Conservation (phyloP, 345 rosid species). For the Citrus medica region DNA sequence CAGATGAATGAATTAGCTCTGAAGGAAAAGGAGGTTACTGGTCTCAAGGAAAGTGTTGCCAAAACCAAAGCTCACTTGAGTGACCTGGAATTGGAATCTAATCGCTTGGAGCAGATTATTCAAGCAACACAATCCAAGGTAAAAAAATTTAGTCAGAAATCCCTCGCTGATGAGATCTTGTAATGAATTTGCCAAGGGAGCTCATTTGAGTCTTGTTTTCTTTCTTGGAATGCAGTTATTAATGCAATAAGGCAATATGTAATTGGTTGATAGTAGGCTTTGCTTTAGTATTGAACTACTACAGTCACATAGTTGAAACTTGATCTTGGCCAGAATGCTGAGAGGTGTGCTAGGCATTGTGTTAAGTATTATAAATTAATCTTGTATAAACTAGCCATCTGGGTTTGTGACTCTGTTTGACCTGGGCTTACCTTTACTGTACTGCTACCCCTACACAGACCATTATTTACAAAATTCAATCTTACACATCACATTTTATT, state of each 20-base stretch:
- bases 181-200: constrained; percentile 7
- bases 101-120: constrained; percentile 18
- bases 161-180: constrained; percentile 37
- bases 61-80: constrained; percentile 25
- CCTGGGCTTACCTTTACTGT: background rate
- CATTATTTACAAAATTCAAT: too few species aligned
- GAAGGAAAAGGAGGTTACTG: constrained; percentile 36
- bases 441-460: background rate
- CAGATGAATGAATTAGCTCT: constrained; percentile 28
- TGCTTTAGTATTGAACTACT: background rate
- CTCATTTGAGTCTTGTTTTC: background rate
- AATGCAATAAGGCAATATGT: constrained; percentile 1
- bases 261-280: constrained; percentile 5
- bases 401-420: background rate
- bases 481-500: background rate
- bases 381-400: background rate
- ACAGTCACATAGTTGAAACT: background rate
- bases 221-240: background rate
- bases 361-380: background rate
- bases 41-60: constrained; percentile 20
- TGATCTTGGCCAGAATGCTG: background rate
- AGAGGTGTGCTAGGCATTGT: background rate
- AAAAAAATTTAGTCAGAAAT: constrained; percentile 24
- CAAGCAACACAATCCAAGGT: constrained; percentile 20
- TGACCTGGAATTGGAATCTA: constrained; percentile 35